Conservation (phyloP, 129 eudicot species). For the Chrysanthemum makinoi region DNA sequence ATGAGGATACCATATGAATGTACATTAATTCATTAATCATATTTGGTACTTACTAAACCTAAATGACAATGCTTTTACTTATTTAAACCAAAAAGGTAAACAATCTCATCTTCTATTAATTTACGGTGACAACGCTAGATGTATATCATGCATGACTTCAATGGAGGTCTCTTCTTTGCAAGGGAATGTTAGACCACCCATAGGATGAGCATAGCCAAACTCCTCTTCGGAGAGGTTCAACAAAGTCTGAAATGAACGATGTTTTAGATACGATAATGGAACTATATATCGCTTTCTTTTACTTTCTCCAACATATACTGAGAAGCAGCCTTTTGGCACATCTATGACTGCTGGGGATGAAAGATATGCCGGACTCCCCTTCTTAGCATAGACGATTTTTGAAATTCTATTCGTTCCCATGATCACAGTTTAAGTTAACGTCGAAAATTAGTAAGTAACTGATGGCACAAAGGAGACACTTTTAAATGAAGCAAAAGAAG, state of each 20-base stretch:
- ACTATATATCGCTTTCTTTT: slow-evolving; percentile 21
- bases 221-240: slow-evolving; percentile 11
- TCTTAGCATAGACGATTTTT: slow-evolving; percentile 7
- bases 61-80: too few relatives aligned
- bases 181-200: slow-evolving; percentile 35
- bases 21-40: too few relatives aligned
- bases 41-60: too few relatives aligned
- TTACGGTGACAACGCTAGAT: neutral
- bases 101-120: too few relatives aligned
- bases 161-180: slow-evolving; percentile 37
- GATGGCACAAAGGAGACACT: neutral
- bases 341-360: neutral
- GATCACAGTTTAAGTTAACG: neutral
- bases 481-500: neutral
- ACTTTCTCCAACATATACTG: slow-evolving; percentile 27
- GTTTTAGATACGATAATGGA: slow-evolving; percentile 18
- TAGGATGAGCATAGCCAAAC: slow-evolving; percentile 28
- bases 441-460: neutral
- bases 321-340: slow-evolving; percentile 21
- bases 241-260: slow-evolving; percentile 20
- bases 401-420: slow-evolving; percentile 14
- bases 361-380: neutral
- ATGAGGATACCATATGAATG: too few relatives aligned
- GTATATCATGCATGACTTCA: slow-evolving; percentile 4
- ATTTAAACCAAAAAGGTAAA: too few relatives aligned